Base-by-base conservation (phyloP, 1,139 yeast species). In the Wickerhamiella infanticola region DNA sequence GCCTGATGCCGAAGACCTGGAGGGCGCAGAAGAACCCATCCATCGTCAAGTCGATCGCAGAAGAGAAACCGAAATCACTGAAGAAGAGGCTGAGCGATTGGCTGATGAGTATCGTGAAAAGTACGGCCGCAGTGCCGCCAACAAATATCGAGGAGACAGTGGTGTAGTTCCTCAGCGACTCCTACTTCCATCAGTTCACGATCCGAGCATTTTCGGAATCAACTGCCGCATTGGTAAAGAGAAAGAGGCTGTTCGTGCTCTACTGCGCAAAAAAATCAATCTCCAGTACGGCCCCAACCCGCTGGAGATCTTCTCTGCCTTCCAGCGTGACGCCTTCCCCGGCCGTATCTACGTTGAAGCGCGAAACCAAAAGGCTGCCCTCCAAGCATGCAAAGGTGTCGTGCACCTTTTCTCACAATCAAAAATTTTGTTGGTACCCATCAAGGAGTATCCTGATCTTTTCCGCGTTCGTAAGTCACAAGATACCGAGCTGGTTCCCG, bases 261-360 rank as follows among this genome's bases (percentile, higher is more conserved):
- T 90, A 47, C 72, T 82, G 67, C 86, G 85, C 59, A 86, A 83
- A 66, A 82, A 83, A 63, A 61, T 65, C 49, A 80, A 81, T 45
- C 66, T 82, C 55, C 83, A 82, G 52, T 68, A 76, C 58, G 72
- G 74, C 54, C 68, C 69, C 45, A 69, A 68, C 36, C 81, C 84
- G 3, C 71, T 81, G 54, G 83, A 78, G 48, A 86, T 90, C 47
- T 74, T 75, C 61, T 82, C 95, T n/a, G 94, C 83, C 26, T 90
- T 90, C 68, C 97, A 90, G 66, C 75, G 98, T 66, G 97, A 90
- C 58, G 79, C 85, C 41, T 88, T 88, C 62, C 73, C 79, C 40
- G 97, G 97, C 25, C 85, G 93, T 61, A 77, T 90, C 47, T 90
- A 90, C 63, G 75, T 93, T 53, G 98, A 90, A 66, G 97, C 98